phyloP scores from a whole-genome alignment of 768 basidiomycete genomes.

The Podaxis sp. region DNA sequence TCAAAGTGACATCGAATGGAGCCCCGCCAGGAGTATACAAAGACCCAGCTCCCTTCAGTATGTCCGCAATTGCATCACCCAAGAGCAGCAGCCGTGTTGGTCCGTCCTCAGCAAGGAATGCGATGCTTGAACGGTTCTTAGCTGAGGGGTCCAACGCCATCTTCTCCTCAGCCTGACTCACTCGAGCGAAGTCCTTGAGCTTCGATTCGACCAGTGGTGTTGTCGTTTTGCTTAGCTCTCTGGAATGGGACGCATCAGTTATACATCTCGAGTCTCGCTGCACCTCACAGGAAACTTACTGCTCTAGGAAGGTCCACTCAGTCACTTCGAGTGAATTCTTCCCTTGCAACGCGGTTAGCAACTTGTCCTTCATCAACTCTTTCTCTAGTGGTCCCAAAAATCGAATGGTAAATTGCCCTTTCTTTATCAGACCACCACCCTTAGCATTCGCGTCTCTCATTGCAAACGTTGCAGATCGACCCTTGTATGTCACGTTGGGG shows the following conservation, averaged over 20 bases:
- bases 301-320: not conserved
- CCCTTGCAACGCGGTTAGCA: not conserved
- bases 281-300: not conserved
- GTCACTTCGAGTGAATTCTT: not conserved
- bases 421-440: not conserved
- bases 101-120: not conserved
- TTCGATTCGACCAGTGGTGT: not conserved
- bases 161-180: not conserved
- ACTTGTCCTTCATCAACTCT: not conserved
- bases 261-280: too few relatives aligned
- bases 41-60: not conserved
- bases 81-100: not conserved
- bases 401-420: not conserved
- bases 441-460: not conserved
- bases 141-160: not conserved
- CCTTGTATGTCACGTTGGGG: not conserved
- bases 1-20: not conserved
- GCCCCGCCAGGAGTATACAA: not conserved
- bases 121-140: not conserved
- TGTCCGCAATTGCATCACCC: not conserved
- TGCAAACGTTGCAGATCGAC: not conserved
- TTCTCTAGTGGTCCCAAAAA: not conserved
- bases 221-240: not conserved
- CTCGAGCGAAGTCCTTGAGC: not conserved
- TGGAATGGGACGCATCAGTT: not conserved